Percentiles rank a stretch among this genome's conserved stretches.
Conservation (phyloP, 2,329 filamentous ascomycete species). For the Ophiostoma ulmi region DNA sequence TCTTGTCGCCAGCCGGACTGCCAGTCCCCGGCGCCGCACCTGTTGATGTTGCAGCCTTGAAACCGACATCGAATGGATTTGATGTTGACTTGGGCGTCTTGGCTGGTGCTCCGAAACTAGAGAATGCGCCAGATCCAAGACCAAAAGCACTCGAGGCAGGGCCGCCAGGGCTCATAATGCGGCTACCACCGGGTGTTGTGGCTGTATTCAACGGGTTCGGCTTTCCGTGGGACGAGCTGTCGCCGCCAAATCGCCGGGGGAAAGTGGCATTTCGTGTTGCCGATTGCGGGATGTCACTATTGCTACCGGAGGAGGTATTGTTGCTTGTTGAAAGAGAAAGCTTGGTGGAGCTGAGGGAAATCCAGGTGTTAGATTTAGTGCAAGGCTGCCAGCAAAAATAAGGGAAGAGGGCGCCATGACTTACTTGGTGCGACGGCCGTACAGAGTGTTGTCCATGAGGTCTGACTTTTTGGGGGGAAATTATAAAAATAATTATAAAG, state of each 20-base stretch:
- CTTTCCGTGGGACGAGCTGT: conserved; percentile 67
- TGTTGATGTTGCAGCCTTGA: conserved; percentile 42
- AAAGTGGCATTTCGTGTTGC: conserved; percentile 56
- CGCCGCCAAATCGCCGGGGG: conserved; percentile 69
- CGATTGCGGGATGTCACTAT: conserved; percentile 40
- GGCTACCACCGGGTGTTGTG: conserved; percentile 59
- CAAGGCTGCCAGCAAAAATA: conserved; percentile 23
- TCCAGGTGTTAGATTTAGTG: conserved; percentile 9
- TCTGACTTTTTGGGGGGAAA: conserved; percentile 29
- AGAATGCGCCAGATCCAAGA: conserved; percentile 90
- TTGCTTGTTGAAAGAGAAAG: conserved; percentile 71
- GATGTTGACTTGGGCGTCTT: conserved; percentile 86
- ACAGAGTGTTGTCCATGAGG: conserved; percentile 59
- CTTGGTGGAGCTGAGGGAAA: conserved; percentile 65
- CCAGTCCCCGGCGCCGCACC: conserved; percentile 27
- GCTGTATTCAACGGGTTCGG: conserved; percentile 71
- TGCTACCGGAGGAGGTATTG: conserved; percentile 21
- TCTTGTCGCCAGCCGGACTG: conserved; percentile 56
- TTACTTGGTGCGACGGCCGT: conserved; percentile 81
- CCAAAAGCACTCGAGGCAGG: conserved; percentile 85
- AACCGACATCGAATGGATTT: conserved; percentile 71
- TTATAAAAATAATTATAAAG: conserved; percentile 15
- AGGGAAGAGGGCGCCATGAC: conserved; percentile 32
- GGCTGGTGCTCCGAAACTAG: conserved; percentile 77
- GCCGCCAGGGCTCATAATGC: conserved; percentile 68